phyloP scores from a whole-genome alignment of 2,329 filamentous ascomycete genomes.

The Tolypocladium album region DNA sequence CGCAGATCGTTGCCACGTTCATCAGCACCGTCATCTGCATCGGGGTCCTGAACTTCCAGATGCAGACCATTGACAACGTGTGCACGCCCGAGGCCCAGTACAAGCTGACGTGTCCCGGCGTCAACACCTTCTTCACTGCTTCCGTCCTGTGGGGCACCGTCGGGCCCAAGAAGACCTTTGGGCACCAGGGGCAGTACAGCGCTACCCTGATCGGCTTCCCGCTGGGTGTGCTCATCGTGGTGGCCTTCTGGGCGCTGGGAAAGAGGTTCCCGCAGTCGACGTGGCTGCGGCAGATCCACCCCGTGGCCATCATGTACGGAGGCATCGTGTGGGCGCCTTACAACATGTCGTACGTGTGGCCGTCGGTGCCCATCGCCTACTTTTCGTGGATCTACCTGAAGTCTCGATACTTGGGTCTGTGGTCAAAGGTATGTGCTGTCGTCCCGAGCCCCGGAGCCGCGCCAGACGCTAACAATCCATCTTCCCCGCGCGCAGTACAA shows the following conservation, averaged over 20 bases:
- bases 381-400: constrained; percentile 42
- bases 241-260: constrained; percentile 27
- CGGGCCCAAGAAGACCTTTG: constrained; percentile 39
- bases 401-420: constrained; percentile 35
- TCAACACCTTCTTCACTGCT: constrained; percentile 46
- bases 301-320: constrained; percentile 36
- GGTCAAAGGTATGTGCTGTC: constrained; percentile 32
- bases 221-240: constrained; percentile 32
- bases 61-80: constrained; percentile 35
- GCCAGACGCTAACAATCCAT: neutral
- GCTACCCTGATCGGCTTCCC: constrained; percentile 38
- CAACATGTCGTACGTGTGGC: constrained; percentile 41
- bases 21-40: constrained; percentile 40
- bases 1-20: constrained; percentile 47
- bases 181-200: constrained; percentile 35
- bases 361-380: constrained; percentile 39
- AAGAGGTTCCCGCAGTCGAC: constrained; percentile 29
- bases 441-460: fast-evolving
- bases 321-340: constrained; percentile 36
- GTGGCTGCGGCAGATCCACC: constrained; percentile 33
- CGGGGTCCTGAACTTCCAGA: constrained; percentile 37
- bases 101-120: constrained; percentile 39
- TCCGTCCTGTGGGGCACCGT: constrained; percentile 45
- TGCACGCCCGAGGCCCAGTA: constrained; percentile 36
- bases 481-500: constrained; percentile 28